Percentiles rank a stretch among this genome's conserved stretches.
These are phyloP conservation scores for Pseudoneurospora amorphoporcata DNA, from an alignment of 495 filamentous ascomycete species.

Conservation along the genomic window DNA sequence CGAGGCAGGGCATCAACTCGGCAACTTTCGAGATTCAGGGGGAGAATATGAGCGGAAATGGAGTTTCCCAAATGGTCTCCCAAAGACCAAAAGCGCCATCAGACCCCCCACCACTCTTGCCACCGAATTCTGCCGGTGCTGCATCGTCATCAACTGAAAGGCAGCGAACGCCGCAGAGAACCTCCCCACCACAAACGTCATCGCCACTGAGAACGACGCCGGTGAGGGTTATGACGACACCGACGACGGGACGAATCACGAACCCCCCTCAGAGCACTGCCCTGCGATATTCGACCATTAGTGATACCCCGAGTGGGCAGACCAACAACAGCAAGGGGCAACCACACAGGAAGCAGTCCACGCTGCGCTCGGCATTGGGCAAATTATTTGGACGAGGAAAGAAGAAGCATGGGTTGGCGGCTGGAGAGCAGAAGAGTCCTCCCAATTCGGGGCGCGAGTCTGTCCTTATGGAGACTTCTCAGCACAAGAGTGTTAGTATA, in stretches of 20 bases:
- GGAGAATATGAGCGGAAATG: neutral
- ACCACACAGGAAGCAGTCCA: conserved; percentile 40
- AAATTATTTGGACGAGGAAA: conserved; percentile 41
- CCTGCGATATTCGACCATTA: conserved; percentile 29
- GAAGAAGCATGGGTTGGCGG: conserved; percentile 26
- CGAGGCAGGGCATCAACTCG: neutral
- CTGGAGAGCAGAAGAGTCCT: conserved; percentile 7
- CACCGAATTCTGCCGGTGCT: conserved; percentile 8
- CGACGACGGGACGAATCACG: conserved; percentile 20
- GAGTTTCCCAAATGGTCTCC: neutral
- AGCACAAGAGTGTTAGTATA: conserved; percentile 38
- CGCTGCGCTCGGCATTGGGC: conserved; percentile 36
- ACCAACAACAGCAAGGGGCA: conserved; percentile 22
- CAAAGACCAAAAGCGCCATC: conserved; percentile 12
- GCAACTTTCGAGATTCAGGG: neutral
- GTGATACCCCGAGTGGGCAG: conserved; percentile 24
- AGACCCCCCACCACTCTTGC: conserved; percentile 15
- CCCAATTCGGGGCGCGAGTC: conserved; percentile 12
- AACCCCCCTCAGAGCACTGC: conserved; percentile 24
- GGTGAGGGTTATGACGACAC: conserved; percentile 7
- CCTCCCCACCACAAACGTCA: conserved; percentile 9
- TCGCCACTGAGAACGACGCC: conserved; percentile 9
- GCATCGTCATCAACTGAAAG: conserved; percentile 15
- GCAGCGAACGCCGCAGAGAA: conserved; percentile 13
- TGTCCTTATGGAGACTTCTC: conserved; percentile 8